Base-by-base conservation (phyloP, 2,329 filamentous ascomycete species). In the Ciborinia camelliae region DNA sequence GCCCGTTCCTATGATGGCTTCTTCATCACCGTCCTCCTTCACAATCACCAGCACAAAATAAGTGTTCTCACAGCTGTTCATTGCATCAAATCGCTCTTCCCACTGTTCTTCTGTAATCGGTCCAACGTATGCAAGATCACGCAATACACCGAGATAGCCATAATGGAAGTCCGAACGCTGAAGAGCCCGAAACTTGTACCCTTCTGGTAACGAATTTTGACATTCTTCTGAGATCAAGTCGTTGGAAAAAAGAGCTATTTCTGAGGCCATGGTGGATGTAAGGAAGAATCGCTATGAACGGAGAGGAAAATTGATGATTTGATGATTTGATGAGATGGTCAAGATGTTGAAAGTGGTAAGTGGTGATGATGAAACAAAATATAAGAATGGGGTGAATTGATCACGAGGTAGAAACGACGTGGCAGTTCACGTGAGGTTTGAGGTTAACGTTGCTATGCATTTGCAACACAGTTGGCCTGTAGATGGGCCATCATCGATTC, bases 21-120 rank as follows among this genome's bases (percentile, higher is more conserved):
- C 78, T 20, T 82, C 85, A 75, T 97, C 90, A 74, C 92, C 88
- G 6, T 39, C 51, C n/a, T 45, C 41, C 35, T 68, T 63, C 23
- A 66, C 65, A 59, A 98, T 89, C 69, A 93, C 90, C 37, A 98
- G 81, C 66, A 97, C 82, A 77, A 90, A 97, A 81, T 97, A 97
- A 66, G 87, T 87, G 68, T 89, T 89, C 26, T 57, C 55, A 32
- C 65, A 53, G 4, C 37, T 47, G 67, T 87, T 66, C 81, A 97
- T 92, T 83, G 88, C 92, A 70, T 92, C 86, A 79, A 90, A 97
- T 64, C 91, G 87, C 75, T 89, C 81, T 71, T 86, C 82, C 81
- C 93, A 98, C 67, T 86, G 82, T 65, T 86, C 84, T 75, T 90
- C 84, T 55, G 82, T 84, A 69, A 97, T 88, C 66, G 96, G 91